Percentiles rank a stretch among this genome's conserved stretches.
These are phyloP conservation scores for Lepidium africanum DNA, from an alignment of 345 rosid genomes.

Conservation along the genomic window DNA sequence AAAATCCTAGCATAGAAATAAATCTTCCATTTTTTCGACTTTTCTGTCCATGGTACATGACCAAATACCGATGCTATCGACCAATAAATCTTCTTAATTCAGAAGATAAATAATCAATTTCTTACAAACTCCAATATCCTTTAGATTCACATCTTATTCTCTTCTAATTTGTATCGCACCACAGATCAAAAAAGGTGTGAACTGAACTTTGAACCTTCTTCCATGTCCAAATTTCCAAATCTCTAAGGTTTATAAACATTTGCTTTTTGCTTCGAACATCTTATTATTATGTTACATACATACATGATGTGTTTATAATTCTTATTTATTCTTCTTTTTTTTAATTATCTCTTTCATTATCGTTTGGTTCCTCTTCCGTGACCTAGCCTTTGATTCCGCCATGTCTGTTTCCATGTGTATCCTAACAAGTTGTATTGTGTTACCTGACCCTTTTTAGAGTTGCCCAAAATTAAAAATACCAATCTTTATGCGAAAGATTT, in stretches of 20 bases:
- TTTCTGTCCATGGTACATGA: conserved; percentile 30
- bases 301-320: not conserved
- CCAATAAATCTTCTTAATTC: conserved; percentile 12
- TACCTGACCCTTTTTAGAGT: conserved; percentile 19
- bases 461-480: not conserved
- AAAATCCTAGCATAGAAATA: not conserved
- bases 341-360: not conserved
- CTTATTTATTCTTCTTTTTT: not conserved
- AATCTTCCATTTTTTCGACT: conserved; percentile 7
- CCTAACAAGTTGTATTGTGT: conserved; percentile 31
- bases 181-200: conserved; percentile 19
- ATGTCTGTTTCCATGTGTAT: conserved; percentile 27
- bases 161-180: conserved; percentile 11
- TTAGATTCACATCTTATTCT: conserved; percentile 8
- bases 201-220: conserved; percentile 7
- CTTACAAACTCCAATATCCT: not conserved
- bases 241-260: conserved; percentile 11
- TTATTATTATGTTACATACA: conserved; percentile 8
- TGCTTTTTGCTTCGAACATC: conserved; percentile 4
- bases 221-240: conserved; percentile 21
- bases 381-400: conserved; percentile 36
- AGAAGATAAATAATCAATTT: not conserved
- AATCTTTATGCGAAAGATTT: conserved; percentile 6
- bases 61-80: conserved; percentile 27
- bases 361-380: conserved; percentile 25